Percentiles rank a stretch among this genome's conserved stretches.
These are phyloP conservation scores for Chaetomium sp. DNA, from an alignment of 2,329 filamentous ascomycete genomes.

Conservation along the genomic window DNA sequence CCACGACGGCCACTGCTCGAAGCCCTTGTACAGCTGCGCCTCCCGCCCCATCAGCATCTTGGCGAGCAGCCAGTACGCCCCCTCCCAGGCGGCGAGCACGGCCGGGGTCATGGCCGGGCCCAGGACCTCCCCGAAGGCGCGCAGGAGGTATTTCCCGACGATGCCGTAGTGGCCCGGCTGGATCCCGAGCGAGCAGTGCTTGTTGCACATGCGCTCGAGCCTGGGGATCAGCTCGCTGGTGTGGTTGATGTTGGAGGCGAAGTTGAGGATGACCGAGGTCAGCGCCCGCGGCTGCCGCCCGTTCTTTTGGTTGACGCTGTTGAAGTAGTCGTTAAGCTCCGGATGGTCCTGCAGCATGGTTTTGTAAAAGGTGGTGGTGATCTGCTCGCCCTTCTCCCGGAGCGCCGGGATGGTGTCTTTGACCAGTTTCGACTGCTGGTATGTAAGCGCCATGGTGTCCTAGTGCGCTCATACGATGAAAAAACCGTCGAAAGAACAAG, in stretches of 20 bases:
- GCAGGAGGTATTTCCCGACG: slow-evolving; percentile 69
- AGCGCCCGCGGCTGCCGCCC: slow-evolving; percentile 64
- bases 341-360: slow-evolving; percentile 68
- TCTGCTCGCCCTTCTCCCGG: slow-evolving; percentile 65
- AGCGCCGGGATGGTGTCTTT: slow-evolving; percentile 71
- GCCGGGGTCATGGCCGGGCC: slow-evolving; percentile 66
- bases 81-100: slow-evolving; percentile 67
- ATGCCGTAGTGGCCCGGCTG: slow-evolving; percentile 69
- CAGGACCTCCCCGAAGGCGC: slow-evolving; percentile 67
- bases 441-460: slow-evolving; percentile 45
- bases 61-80: slow-evolving; percentile 73
- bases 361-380: slow-evolving; percentile 72
- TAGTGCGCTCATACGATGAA: neutral
- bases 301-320: slow-evolving; percentile 64
- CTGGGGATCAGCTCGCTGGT: slow-evolving; percentile 57
- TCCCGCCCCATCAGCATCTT: slow-evolving; percentile 71
- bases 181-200: slow-evolving; percentile 72
- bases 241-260: slow-evolving; percentile 70
- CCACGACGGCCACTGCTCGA: slow-evolving; percentile 67
- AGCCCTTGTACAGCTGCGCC: slow-evolving; percentile 61
- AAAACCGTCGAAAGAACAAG: neutral
- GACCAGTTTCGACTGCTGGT: slow-evolving; percentile 64
- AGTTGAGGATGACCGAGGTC: slow-evolving; percentile 67
- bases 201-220: slow-evolving; percentile 65
- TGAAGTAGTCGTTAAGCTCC: slow-evolving; percentile 70